phyloP scores from a whole-genome alignment of 2,329 filamentous ascomycete genomes.

The Fusarium sp. region DNA sequence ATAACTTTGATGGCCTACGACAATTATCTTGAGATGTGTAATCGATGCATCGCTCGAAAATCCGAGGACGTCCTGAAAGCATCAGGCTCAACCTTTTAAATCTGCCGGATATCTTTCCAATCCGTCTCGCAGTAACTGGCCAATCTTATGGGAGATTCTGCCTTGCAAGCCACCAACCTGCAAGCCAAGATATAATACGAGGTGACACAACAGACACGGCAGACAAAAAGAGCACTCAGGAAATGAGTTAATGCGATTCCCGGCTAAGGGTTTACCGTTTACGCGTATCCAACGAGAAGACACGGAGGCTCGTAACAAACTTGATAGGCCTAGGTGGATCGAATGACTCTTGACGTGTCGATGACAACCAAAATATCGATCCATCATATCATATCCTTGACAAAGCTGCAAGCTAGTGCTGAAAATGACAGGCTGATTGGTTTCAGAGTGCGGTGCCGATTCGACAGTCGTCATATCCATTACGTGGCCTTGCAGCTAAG shows the following conservation, averaged over 20 bases:
- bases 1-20: neutral
- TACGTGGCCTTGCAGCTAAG: neutral
- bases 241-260: neutral
- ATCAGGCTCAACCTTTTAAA: too few relatives aligned
- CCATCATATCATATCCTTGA: neutral
- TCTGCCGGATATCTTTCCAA: too few relatives aligned
- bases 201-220: neutral
- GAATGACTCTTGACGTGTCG: neutral
- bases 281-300: neutral
- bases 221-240: neutral
- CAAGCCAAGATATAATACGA: neutral
- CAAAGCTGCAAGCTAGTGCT: neutral
- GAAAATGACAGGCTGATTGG: neutral
- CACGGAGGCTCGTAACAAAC: neutral
- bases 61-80: neutral
- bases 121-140: neutral
- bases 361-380: conserved; percentile 17
- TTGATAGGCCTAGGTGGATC: neutral
- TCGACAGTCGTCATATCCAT: neutral
- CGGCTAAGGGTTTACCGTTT: neutral
- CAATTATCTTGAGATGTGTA: neutral
- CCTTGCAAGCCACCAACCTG: neutral
- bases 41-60: neutral
- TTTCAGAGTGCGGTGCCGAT: neutral
- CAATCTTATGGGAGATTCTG: rapidly evolving